A percentile compares a stretch with the other conserved stretches of the same genome.
These are phyloP conservation scores for Suillus brevipes DNA, from an alignment of 768 basidiomycete species.

Conservation along the genomic window DNA sequence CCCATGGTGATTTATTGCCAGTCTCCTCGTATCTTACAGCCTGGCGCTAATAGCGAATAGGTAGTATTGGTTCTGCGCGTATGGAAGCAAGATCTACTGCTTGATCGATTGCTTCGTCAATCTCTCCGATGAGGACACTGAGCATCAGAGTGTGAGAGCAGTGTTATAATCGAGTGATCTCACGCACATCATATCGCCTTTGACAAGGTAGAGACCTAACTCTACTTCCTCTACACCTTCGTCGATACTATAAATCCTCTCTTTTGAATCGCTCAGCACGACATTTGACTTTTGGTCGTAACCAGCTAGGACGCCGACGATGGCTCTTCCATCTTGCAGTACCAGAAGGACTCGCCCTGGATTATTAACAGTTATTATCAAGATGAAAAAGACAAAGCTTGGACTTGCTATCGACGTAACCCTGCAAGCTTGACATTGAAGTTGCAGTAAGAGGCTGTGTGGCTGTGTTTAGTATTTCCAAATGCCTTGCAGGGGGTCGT, in stretches of 20 bases:
- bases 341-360: constrained; percentile 89
- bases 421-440: constrained; percentile 84
- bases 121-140: constrained; percentile 79
- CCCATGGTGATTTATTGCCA: neutral
- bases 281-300: constrained; percentile 96
- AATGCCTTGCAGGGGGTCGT: neutral
- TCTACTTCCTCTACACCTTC: constrained; percentile 94
- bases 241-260: constrained; percentile 89
- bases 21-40: neutral
- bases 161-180: neutral
- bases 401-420: constrained; percentile 82
- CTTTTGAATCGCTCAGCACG: constrained; percentile 90
- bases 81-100: constrained; percentile 73
- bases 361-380: neutral
- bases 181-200: constrained; percentile 96
- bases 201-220: constrained; percentile 93
- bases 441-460: constrained; percentile 14
- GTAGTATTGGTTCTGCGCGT: constrained; percentile 83
- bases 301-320: constrained; percentile 88
- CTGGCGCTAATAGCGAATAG: constrained; percentile 65
- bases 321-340: constrained; percentile 93
- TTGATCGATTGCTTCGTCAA: constrained; percentile 81
- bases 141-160: neutral
- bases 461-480: constrained; percentile 5
- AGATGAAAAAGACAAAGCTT: neutral